These are phyloP conservation scores for Furculomyces boomerangus DNA, from an alignment of 371 early-diverging fungal genomes.

Conservation along the genomic window DNA sequence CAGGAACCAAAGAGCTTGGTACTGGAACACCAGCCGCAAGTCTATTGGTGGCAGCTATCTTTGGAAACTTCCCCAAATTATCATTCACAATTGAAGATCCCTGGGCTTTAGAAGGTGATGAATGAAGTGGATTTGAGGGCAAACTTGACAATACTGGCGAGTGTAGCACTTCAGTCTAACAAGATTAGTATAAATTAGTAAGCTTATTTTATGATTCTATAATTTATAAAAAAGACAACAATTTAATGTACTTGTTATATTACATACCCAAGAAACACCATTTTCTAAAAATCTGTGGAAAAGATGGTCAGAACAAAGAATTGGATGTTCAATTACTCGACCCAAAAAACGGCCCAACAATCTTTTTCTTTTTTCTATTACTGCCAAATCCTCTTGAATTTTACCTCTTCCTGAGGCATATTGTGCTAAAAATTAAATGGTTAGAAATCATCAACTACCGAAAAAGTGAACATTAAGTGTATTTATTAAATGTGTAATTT, in stretches of 20 bases:
- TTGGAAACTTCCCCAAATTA: constrained; percentile 10
- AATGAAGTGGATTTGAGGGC: constrained; percentile 40
- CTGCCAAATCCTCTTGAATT: constrained; percentile 69
- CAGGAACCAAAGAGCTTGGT: constrained; percentile 34
- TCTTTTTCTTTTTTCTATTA: constrained; percentile 72
- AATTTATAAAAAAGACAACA: too few species aligned
- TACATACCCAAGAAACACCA: constrained; percentile 13
- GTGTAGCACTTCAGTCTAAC: constrained; percentile 51
- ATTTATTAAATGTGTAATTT: constrained; percentile 19
- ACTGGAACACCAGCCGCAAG: constrained; percentile 29
- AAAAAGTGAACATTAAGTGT: not conserved
- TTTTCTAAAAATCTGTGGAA: constrained; percentile 75
- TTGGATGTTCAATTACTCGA: constrained; percentile 63
- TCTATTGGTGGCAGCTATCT: constrained; percentile 20
- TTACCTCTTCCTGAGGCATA: constrained; percentile 65
- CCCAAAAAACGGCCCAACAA: constrained; percentile 77
- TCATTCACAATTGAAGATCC: constrained; percentile 15
- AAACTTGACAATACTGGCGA: constrained; percentile 36
- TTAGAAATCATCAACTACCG: not conserved
- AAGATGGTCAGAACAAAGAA: constrained; percentile 60
- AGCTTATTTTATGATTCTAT: too few species aligned
- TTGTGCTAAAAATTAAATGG: constrained; percentile 31
- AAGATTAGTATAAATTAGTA: constrained; percentile 2
- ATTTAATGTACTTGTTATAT: not conserved
- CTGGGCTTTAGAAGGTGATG: constrained; percentile 18